These are phyloP conservation scores for Aspergillus sp. DNA, from an alignment of 2,329 filamentous ascomycete species.

Conservation along the genomic window DNA sequence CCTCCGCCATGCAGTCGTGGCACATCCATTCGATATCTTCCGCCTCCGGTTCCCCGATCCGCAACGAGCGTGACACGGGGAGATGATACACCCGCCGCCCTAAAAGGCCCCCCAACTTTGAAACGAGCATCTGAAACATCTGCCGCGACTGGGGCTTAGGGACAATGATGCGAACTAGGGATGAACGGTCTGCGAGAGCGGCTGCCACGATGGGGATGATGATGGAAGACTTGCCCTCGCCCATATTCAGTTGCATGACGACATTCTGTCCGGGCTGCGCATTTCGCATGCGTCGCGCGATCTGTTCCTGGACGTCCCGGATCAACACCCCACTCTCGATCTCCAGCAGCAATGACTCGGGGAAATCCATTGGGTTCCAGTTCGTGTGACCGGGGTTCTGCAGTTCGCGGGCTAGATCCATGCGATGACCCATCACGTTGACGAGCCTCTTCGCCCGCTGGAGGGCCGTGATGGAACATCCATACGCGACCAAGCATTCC, in stretches of 20 bases:
- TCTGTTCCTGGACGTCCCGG: slow-evolving; percentile 59
- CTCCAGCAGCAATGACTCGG: slow-evolving; percentile 66
- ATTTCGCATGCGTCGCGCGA: slow-evolving; percentile 58
- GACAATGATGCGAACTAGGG: slow-evolving; percentile 61
- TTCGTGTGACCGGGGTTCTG: slow-evolving; percentile 56
- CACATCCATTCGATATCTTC: slow-evolving; percentile 43
- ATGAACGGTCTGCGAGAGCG: slow-evolving; percentile 51
- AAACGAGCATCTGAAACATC: slow-evolving; percentile 51
- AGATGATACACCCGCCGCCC: slow-evolving; percentile 49
- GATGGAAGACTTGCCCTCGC: slow-evolving; percentile 69
- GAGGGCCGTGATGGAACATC: slow-evolving; percentile 28
- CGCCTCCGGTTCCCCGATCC: slow-evolving; percentile 36
- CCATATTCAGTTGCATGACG: slow-evolving; percentile 71
- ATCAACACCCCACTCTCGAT: slow-evolving; percentile 65
- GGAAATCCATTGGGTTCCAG: slow-evolving; percentile 56
- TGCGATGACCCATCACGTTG: slow-evolving; percentile 9
- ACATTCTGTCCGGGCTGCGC: slow-evolving; percentile 48
- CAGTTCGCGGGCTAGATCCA: slow-evolving; percentile 38
- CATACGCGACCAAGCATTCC: slow-evolving; percentile 26
- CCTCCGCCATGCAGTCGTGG: slow-evolving; percentile 49
- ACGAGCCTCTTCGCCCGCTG: slow-evolving; percentile 34
- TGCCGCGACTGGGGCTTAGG: slow-evolving; percentile 63
- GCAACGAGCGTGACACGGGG: slow-evolving; percentile 52
- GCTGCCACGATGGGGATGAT: slow-evolving; percentile 67
- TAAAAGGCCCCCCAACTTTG: slow-evolving; percentile 49